A percentile compares a stretch with the other conserved stretches of the same genome.
Evolutionary conservation across 2,329 filamentous ascomycete genomes (phyloP).

Genomic region (Sphaerostilbella broomeana): DNA sequence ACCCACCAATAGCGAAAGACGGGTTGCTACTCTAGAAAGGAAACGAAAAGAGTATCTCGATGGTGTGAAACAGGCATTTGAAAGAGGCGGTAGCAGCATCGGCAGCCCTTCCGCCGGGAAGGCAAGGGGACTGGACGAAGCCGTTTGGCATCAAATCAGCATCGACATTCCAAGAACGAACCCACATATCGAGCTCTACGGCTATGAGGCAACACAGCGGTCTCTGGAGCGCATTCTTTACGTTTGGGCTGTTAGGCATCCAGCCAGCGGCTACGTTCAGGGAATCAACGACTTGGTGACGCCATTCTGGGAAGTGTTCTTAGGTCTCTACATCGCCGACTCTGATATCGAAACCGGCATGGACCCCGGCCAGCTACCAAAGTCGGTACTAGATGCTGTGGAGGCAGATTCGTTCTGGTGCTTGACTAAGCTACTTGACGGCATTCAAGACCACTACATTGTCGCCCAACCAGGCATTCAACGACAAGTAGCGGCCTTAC

Average conservation of each 20-base stretch:
- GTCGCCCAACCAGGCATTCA: constrained; percentile 96
- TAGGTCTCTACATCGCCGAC: constrained; percentile 92
- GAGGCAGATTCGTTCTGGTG: constrained; percentile 99
- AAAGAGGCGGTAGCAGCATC: constrained; percentile 49
- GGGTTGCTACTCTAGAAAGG: constrained; percentile 81
- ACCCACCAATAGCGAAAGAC: constrained; percentile 89
- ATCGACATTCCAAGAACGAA: constrained; percentile 97
- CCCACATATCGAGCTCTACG: constrained; percentile 89
- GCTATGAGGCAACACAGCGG: constrained; percentile 91
- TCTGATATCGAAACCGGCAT: constrained; percentile 87
- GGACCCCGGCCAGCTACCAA: constrained; percentile 91
- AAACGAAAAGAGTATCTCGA: constrained; percentile 97
- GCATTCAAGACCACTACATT: constrained; percentile 98
- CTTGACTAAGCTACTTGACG: constrained; percentile 92
- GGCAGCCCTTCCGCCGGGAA: constrained; percentile 34
- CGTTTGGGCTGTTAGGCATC: constrained; percentile 95
- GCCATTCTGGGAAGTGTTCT: constrained; percentile 96
- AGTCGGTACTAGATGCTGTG: constrained; percentile 86
- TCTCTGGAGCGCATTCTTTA: constrained; percentile 93
- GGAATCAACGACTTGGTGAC: constrained; percentile 98
- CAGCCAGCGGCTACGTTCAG: constrained; percentile 95
- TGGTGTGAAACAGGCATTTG: constrained; percentile 69
- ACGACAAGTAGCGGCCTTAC: constrained; percentile 79
- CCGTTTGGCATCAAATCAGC: constrained; percentile 99
- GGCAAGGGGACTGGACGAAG: constrained; percentile 74